Evolutionary conservation across 129 eudicot genomes (phyloP).

Genomic region (Lactuca saligna): DNA sequence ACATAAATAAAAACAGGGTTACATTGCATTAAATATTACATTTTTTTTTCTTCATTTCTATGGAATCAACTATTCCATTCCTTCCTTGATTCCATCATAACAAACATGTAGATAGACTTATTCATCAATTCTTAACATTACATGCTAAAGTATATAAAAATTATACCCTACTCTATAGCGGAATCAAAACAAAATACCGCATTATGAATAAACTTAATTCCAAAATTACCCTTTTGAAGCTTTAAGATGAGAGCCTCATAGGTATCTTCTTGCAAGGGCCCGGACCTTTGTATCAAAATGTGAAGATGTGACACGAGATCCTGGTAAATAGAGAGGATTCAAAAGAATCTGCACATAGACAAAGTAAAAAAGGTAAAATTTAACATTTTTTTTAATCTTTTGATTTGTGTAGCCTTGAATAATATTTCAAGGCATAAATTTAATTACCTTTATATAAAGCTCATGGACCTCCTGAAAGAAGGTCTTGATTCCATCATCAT

Average conservation of each 20-base stretch:
- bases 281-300: slow-evolving; percentile 98
- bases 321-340: slow-evolving; percentile 89
- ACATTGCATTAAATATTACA: too few species aligned
- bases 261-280: slow-evolving; percentile 90
- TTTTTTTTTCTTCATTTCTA: neutral
- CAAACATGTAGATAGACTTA: neutral
- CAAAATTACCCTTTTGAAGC: slow-evolving; percentile 8
- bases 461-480: slow-evolving; percentile 99
- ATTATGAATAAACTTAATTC: neutral
- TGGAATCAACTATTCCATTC: neutral
- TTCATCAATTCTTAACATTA: slow-evolving; percentile 11
- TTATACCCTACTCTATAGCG: neutral
- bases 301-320: slow-evolving; percentile 91
- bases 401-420: neutral
- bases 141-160: slow-evolving; percentile 1
- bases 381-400: neutral
- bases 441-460: slow-evolving; percentile 80
- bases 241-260: slow-evolving; percentile 36
- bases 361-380: neutral
- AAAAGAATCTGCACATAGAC: slow-evolving; percentile 62
- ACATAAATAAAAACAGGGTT: neutral
- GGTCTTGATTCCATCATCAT: slow-evolving; percentile 96
- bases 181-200: neutral
- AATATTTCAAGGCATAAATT: neutral
- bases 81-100: neutral